Percentiles rank a stretch among this genome's conserved stretches.
These are phyloP conservation scores for Sambucus nigra DNA, from an alignment of 129 eudicot species.

Conservation along the genomic window DNA sequence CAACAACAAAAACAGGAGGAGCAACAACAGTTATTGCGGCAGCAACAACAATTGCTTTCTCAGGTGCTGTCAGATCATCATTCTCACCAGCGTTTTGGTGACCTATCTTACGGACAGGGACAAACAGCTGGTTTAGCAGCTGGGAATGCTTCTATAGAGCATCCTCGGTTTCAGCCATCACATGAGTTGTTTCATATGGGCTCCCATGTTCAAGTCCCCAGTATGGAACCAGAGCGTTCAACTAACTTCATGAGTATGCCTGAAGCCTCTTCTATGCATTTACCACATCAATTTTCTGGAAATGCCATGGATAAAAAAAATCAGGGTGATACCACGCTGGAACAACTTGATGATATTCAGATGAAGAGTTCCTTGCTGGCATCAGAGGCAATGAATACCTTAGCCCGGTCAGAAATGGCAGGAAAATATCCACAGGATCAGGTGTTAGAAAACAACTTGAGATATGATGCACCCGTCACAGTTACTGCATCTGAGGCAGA, in stretches of 20 bases:
- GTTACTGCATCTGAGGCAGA: conserved; percentile 16
- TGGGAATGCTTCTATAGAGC: conserved; percentile 37
- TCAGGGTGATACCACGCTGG: conserved; percentile 21
- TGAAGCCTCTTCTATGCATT: conserved; percentile 31
- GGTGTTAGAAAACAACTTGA: conserved; percentile 1
- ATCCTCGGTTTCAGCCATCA: conserved; percentile 26
- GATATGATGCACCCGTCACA: conserved; percentile 18
- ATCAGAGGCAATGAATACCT: conserved; percentile 16
- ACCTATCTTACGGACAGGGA: conserved; percentile 38
- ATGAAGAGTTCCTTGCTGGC: conserved; percentile 2
- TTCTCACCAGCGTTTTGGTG: conserved; percentile 38
- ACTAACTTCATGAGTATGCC: conserved; percentile 22
- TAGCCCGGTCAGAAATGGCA: conserved; percentile 14
- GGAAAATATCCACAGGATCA: conserved; percentile 20
- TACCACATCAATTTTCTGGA: conserved; percentile 64
- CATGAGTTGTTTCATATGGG: conserved; percentile 45
- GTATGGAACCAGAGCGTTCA: conserved; percentile 20
- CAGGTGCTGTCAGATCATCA: conserved; percentile 52
- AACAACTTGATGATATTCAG: conserved; percentile 18
- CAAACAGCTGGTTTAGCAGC: conserved; percentile 35
- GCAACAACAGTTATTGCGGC: conserved; percentile 45
- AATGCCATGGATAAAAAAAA: conserved; percentile 17
- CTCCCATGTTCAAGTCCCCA: conserved; percentile 38
- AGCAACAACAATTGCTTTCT: conserved; percentile 67
- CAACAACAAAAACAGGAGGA: conserved; percentile 73